Percentiles rank a stretch among this genome's conserved stretches.
These are phyloP conservation scores for Leccinum barrowsii DNA, from an alignment of 768 basidiomycete genomes.

Conservation along the genomic window DNA sequence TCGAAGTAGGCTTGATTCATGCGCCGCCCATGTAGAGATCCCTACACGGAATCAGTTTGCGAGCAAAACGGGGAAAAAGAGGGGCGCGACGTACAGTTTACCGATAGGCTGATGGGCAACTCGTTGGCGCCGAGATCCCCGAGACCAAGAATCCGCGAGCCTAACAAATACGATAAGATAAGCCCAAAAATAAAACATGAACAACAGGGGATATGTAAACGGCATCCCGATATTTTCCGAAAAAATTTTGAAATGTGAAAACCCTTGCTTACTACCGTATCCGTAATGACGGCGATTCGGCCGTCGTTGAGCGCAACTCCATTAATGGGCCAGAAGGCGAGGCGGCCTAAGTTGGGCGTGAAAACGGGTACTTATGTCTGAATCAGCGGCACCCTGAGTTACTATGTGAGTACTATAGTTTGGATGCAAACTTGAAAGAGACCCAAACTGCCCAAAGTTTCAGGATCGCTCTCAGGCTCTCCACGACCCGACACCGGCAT, in stretches of 20 bases:
- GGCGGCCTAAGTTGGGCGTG: no score
- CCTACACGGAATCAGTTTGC: slow-evolving; percentile 25
- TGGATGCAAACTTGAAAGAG: no score
- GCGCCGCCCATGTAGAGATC: slow-evolving; percentile 71
- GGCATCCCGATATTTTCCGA: neutral
- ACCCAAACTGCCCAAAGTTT: no score
- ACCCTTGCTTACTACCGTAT: no score
- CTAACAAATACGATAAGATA: slow-evolving; percentile 16
- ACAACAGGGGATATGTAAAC: neutral
- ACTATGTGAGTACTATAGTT: no score
- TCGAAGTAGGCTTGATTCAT: slow-evolving; percentile 53
- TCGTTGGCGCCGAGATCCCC: slow-evolving; percentile 43
- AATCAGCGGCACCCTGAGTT: no score
- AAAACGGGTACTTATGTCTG: no score
- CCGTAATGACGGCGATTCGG: no score
- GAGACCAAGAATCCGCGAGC: slow-evolving; percentile 72
- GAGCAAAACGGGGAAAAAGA: neutral
- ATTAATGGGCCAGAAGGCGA: no score
- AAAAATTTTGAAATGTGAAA: neutral
- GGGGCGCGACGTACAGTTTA: slow-evolving; percentile 49
- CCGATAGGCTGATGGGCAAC: slow-evolving; percentile 58
- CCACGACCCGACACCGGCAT: no score
- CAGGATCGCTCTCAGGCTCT: no score
- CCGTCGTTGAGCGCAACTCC: no score
- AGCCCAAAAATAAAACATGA: neutral